These are phyloP conservation scores for Microcyclospora tardicrescens DNA, from an alignment of 2,329 filamentous ascomycete species.

Conservation along the genomic window DNA sequence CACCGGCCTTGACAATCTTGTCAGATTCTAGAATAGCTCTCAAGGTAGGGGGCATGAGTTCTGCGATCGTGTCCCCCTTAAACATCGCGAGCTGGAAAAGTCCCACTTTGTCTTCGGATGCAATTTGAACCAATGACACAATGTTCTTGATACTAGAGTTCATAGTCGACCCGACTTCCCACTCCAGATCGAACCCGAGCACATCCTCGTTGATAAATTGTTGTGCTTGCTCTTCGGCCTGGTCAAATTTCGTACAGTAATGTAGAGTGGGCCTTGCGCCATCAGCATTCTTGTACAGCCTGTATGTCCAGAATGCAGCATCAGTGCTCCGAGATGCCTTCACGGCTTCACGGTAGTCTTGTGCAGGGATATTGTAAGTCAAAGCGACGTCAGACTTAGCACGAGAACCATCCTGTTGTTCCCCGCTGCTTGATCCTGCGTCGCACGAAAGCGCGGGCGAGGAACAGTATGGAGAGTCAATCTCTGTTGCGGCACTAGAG, in stretches of 20 bases:
- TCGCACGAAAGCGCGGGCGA: neutral
- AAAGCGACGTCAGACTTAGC: slow-evolving; percentile 7
- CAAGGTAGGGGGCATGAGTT: slow-evolving; percentile 59
- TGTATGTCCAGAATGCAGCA: slow-evolving; percentile 48
- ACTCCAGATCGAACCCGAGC: slow-evolving; percentile 85
- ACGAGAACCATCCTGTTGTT: neutral
- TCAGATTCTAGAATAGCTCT: slow-evolving; percentile 59
- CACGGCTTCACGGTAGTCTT: slow-evolving; percentile 15
- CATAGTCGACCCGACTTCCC: slow-evolving; percentile 44
- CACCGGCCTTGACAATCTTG: slow-evolving; percentile 60
- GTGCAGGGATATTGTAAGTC: slow-evolving; percentile 15
- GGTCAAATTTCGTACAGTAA: slow-evolving; percentile 58
- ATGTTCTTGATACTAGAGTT: slow-evolving; percentile 46
- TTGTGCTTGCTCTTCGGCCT: slow-evolving; percentile 52
- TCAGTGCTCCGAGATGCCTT: slow-evolving; percentile 16
- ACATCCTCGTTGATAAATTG: slow-evolving; percentile 57
- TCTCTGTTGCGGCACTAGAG: too few species aligned
- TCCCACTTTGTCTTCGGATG: slow-evolving; percentile 60
- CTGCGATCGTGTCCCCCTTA: slow-evolving; percentile 27
- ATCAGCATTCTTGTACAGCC: slow-evolving; percentile 47
- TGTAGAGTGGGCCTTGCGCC: slow-evolving; percentile 52
- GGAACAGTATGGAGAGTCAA: too few species aligned
- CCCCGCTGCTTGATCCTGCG: neutral
- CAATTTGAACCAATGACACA: slow-evolving; percentile 72
- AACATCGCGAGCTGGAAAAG: slow-evolving; percentile 66